Conservation (phyloP, 1,284 basidiomycete genomes). For the Cerrena zonata region DNA sequence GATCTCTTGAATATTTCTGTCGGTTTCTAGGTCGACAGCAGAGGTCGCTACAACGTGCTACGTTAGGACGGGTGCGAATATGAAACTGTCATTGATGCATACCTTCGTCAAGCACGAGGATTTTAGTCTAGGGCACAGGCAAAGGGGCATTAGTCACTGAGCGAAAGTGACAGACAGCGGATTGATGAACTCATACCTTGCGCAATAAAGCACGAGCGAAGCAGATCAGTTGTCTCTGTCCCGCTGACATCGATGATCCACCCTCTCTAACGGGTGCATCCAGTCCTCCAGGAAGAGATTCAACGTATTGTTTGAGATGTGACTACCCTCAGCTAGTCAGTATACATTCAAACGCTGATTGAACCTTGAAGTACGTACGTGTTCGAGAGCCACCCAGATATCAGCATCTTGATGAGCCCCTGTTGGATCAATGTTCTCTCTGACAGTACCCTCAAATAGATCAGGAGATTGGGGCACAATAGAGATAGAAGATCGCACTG, state of each 20-base stretch:
- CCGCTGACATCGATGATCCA: conserved; percentile 76
- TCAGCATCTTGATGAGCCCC: conserved; percentile 67
- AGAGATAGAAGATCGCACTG: conserved; percentile 70
- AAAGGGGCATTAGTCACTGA: conserved; percentile 5
- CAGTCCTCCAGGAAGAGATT: conserved; percentile 64
- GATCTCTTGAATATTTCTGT: conserved; percentile 78
- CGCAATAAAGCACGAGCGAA: conserved; percentile 75
- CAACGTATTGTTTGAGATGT: conserved; percentile 67
- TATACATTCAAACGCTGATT: background rate
- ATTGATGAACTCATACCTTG: conserved; percentile 36
- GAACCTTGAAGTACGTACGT: conserved; percentile 47
- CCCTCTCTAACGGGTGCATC: conserved; percentile 78
- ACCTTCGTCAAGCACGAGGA: conserved; percentile 89
- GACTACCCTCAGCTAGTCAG: too few species aligned
- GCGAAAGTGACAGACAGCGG: background rate
- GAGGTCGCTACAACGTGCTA: conserved; percentile 51
- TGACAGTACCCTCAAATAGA: conserved; percentile 80
- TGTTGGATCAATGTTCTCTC: conserved; percentile 81
- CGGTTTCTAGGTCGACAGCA: conserved; percentile 86
- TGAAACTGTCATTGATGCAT: conserved; percentile 14
- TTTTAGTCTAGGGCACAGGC: conserved; percentile 56
- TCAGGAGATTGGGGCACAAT: conserved; percentile 86
- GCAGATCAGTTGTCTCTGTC: conserved; percentile 81
- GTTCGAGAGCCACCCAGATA: conserved; percentile 78
- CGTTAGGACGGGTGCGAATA: too few species aligned